phyloP scores from a whole-genome alignment of 1,284 basidiomycete genomes.

The Golubevia pallescens region DNA sequence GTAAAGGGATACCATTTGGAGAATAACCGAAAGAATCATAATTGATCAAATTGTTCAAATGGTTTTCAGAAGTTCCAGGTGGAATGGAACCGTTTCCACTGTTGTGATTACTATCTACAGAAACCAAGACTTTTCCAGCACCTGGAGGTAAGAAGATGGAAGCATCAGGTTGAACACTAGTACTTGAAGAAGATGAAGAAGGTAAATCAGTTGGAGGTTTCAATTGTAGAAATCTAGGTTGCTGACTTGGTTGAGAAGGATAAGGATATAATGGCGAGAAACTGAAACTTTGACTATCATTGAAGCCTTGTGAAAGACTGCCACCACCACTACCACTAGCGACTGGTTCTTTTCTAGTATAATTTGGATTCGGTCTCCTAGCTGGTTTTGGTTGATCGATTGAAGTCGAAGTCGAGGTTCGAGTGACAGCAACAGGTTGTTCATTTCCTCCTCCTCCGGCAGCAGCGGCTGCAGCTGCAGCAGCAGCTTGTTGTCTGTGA shows the following conservation, averaged over 20 bases:
- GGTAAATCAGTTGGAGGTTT: neutral
- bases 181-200: neutral
- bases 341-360: too few relatives aligned
- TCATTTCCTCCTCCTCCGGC: too few relatives aligned
- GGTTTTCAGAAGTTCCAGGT: slow-evolving; percentile 37
- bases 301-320: too few relatives aligned
- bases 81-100: slow-evolving; percentile 29
- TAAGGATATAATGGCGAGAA: too few relatives aligned
- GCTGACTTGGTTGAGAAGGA: slow-evolving; percentile 9
- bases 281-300: too few relatives aligned
- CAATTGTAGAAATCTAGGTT: slow-evolving; percentile 5
- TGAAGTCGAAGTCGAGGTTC: too few relatives aligned
- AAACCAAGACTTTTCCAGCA: slow-evolving; percentile 29
- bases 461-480: too few relatives aligned
- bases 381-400: too few relatives aligned
- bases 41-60: slow-evolving; percentile 35
- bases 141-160: slow-evolving; percentile 30
- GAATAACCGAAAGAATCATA: slow-evolving; percentile 45
- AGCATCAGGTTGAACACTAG: neutral
- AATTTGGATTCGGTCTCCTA: too few relatives aligned
- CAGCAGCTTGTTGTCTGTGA: too few relatives aligned
- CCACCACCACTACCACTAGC: too few relatives aligned
- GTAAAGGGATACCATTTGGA: slow-evolving; percentile 42
- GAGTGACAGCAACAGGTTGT: too few relatives aligned
- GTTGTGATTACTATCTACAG: slow-evolving; percentile 10